phyloP scores from a whole-genome alignment of 2,329 filamentous ascomycete species.

The Curvularia lunata region DNA sequence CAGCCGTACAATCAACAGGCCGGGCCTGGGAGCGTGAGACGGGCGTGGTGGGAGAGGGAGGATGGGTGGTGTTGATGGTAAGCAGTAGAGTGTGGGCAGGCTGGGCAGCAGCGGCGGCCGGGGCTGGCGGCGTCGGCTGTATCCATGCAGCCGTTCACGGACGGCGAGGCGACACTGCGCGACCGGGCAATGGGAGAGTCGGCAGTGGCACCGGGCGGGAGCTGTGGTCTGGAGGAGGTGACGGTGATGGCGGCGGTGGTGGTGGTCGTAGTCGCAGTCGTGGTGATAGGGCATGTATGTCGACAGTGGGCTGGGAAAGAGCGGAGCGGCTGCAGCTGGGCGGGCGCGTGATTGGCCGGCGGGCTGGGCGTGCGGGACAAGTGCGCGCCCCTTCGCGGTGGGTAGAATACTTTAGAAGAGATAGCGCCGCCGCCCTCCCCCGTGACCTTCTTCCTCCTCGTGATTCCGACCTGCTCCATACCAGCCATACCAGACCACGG shows the following conservation, averaged over 20 bases:
- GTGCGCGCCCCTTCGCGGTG: slow-evolving; percentile 5
- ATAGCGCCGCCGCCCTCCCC: slow-evolving; percentile 12
- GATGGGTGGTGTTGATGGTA: neutral
- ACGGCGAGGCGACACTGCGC: too few relatives aligned
- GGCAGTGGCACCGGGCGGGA: too few relatives aligned
- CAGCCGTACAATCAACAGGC: slow-evolving; percentile 24
- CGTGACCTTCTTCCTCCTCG: slow-evolving; percentile 20
- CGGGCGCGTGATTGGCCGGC: slow-evolving; percentile 16
- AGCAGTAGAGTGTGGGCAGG: neutral
- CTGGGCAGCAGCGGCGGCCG: too few relatives aligned
- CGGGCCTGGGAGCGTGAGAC: slow-evolving; percentile 10
- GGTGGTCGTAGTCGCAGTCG: slow-evolving; percentile 3
- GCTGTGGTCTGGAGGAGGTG: too few relatives aligned
- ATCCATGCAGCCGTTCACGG: too few relatives aligned
- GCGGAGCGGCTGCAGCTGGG: slow-evolving; percentile 17
- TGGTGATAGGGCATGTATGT: neutral
- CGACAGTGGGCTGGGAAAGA: slow-evolving; percentile 6
- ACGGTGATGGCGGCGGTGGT: slow-evolving; percentile 2
- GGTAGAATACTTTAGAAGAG: neutral
- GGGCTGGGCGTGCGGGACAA: neutral
- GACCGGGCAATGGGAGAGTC: too few relatives aligned
- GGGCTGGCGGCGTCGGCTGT: too few relatives aligned
- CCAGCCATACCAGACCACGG: neutral
- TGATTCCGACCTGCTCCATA: slow-evolving; percentile 15
- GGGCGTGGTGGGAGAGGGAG: neutral